Percentiles rank a stretch among this genome's conserved stretches.
These are phyloP conservation scores for Acmispon strigosus DNA, from an alignment of 306 rosid genomes.

Conservation along the genomic window DNA sequence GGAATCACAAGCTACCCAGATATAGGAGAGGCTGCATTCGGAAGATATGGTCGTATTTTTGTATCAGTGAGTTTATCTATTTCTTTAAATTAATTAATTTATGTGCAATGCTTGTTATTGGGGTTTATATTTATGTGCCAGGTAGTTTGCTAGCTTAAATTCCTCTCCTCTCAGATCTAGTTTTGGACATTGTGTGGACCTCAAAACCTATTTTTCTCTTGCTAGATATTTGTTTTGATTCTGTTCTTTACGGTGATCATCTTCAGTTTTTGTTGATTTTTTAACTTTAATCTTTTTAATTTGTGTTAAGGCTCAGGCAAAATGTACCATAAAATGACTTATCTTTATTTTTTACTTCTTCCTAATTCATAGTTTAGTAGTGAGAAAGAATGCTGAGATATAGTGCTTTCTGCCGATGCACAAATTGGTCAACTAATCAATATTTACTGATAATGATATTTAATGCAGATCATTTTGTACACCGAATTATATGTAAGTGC, in stretches of 20 bases:
- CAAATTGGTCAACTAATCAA: not conserved
- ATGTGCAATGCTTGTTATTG: not conserved
- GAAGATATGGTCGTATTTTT: conserved; percentile 59
- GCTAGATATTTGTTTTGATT: not conserved
- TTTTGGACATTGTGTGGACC: not conserved
- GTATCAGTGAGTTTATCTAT: conserved; percentile 53
- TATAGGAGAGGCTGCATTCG: conserved; percentile 86
- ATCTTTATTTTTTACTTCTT: not conserved
- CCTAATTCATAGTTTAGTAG: not conserved
- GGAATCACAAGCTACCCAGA: conserved; percentile 66
- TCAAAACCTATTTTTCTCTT: not conserved
- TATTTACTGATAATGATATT: conserved; percentile 4
- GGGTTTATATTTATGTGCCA: not conserved
- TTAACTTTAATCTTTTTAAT: not conserved
- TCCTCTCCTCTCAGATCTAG: not conserved
- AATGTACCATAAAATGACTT: not conserved
- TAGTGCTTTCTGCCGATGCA: not conserved
- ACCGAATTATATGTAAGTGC: not conserved
- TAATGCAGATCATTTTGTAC: conserved; percentile 66
- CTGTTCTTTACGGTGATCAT: not conserved
- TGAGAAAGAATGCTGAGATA: not conserved
- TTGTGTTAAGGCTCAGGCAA: not conserved
- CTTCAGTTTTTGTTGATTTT: not conserved
- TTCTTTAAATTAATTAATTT: conserved; percentile 7
- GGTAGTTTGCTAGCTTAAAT: not conserved